These are phyloP conservation scores for Luffa acutangula DNA, from an alignment of 306 rosid species.

Conservation along the genomic window DNA sequence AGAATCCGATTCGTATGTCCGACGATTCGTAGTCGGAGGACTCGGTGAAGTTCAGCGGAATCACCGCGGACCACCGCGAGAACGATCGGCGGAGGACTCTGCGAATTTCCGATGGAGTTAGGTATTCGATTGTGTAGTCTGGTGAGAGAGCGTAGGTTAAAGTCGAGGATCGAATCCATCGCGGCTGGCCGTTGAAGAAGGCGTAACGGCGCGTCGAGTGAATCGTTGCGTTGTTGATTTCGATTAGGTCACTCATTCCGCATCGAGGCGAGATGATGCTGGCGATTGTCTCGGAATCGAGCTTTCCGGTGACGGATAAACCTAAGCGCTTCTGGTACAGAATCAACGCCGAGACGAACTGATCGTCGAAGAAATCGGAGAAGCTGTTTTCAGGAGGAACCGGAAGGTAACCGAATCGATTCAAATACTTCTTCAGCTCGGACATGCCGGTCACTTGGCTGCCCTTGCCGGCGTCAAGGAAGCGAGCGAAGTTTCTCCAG, in stretches of 20 bases:
- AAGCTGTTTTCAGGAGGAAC: constrained; percentile 21
- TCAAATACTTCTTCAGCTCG: constrained; percentile 63
- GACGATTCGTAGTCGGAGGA: constrained; percentile 33
- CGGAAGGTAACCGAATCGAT: constrained; percentile 76
- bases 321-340: constrained; percentile 63
- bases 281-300: constrained; percentile 54
- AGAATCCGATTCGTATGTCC: constrained; percentile 72
- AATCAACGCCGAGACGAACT: constrained; percentile 48
- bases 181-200: constrained; percentile 64
- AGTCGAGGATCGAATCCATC: constrained; percentile 47
- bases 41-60: constrained; percentile 65
- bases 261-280: constrained; percentile 74
- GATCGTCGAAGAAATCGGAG: constrained; percentile 53
- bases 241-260: constrained; percentile 51
- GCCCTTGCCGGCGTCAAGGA: constrained; percentile 63
- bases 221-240: not conserved
- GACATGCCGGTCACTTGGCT: constrained; percentile 60
- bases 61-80: constrained; percentile 71
- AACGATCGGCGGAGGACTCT: constrained; percentile 45
- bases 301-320: constrained; percentile 51
- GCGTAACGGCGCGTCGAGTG: constrained; percentile 46
- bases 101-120: constrained; percentile 37
- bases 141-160: constrained; percentile 65
- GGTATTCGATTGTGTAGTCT: constrained; percentile 24
- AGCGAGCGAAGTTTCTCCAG: constrained; percentile 59